These are phyloP conservation scores for Xylariaceae sp. DNA, from an alignment of 2,329 filamentous ascomycete species.

Conservation along the genomic window DNA sequence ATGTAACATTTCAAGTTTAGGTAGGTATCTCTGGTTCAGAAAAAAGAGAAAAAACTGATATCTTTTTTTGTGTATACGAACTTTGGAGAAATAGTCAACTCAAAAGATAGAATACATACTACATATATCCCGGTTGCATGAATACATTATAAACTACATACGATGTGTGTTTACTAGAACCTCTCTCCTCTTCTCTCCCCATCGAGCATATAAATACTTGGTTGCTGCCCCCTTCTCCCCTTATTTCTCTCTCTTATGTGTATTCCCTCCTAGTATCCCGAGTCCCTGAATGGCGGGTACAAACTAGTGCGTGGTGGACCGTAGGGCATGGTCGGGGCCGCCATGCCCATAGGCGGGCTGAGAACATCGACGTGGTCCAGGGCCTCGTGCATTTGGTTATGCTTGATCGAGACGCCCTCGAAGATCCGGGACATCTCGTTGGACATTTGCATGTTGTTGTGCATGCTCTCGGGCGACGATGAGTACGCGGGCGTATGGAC, in stretches of 20 bases:
- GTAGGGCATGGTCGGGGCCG: slow-evolving; percentile 6
- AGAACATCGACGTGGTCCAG: slow-evolving; percentile 16
- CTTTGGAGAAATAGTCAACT: too few species aligned
- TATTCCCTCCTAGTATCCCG: slow-evolving; percentile 23
- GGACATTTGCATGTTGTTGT: slow-evolving; percentile 47
- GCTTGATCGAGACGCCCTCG: slow-evolving; percentile 35
- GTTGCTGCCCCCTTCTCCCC: not conserved
- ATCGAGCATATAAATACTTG: not conserved
- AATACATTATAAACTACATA: too few species aligned
- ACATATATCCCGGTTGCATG: too few species aligned
- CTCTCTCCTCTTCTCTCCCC: not conserved
- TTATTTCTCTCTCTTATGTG: not conserved
- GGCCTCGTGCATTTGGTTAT: slow-evolving; percentile 10
- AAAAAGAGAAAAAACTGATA: too few species aligned
- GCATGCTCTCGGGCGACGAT: slow-evolving; percentile 19
- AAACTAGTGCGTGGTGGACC: slow-evolving; percentile 20
- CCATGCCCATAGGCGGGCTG: slow-evolving; percentile 4
- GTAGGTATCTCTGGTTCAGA: too few species aligned
- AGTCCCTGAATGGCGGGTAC: slow-evolving; percentile 32
- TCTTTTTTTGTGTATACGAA: too few species aligned
- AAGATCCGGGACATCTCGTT: slow-evolving; percentile 49
- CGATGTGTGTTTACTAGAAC: not conserved
- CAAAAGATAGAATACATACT: too few species aligned
- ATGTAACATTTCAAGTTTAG: too few species aligned
- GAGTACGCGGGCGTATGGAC: slow-evolving; percentile 18